Evolutionary conservation across 106 monocot genomes (phyloP), one percentile per base, ranked within the genome.

Genomic region (Acanthochlamys bracteata): DNA sequence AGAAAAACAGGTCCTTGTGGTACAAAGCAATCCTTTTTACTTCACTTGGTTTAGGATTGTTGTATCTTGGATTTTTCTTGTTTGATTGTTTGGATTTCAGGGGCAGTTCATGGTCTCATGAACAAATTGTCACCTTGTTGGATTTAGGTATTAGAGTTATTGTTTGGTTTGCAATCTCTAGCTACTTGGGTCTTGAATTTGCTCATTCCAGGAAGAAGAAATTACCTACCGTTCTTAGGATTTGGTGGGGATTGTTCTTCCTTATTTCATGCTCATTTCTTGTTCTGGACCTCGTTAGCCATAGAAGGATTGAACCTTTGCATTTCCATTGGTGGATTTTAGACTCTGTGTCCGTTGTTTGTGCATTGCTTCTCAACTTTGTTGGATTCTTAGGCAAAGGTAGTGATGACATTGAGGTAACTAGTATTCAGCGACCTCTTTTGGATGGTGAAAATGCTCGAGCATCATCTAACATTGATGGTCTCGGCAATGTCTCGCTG

Each of bases 191-290:
- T 20, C 64, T 73, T 51, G 62, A 62, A 39, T 71, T 83, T 70
- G 24, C 42, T 25, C 53, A 45, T 24, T 63, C 60, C 14, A 59
- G 55, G 4, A 60, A 64, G 64, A 76, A 24, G 77, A 86, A 54
- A 41, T 82, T 85, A 60, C 88, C 96, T 1, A 25, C 45, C 6
- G 52, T 83, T 54, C 69, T 96, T 43, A 74, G 78, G 69, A 26
- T 75, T 23, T 90, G 96, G 96, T 91, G 90, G 82, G 68, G 61
- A 60, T 7, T 91, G 17, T 91, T 70, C 78, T 61, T 81, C n/a
- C 24, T 81, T 1, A 10, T 88, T 15, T 80, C 79, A 20, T 65
- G 42, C 55, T 74, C 64, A 55, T 71, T 68, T 64, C 66, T 91
- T 16, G 68, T 59, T 24, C 22, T 76, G 2, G 74, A 85, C 55